phyloP scores from a whole-genome alignment of 2,329 filamentous ascomycete genomes.

The Paraphaeosphaeria sporulosa region DNA sequence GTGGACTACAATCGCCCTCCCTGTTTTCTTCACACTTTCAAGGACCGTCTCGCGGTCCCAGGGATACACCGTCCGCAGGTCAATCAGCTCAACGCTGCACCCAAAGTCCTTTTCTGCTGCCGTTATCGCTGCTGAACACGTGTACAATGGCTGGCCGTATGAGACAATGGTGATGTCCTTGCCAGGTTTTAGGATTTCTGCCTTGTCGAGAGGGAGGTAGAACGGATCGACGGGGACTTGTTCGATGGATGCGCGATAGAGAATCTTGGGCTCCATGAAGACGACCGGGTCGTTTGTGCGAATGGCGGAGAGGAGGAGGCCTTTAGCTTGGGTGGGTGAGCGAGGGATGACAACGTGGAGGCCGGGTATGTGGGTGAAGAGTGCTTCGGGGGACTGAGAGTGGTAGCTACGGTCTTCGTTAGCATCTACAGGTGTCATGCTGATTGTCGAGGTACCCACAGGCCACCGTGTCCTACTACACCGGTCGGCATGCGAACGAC shows the following conservation, averaged over 20 bases:
- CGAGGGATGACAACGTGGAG: slow-evolving; percentile 85
- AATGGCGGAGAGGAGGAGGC: slow-evolving; percentile 78
- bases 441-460: slow-evolving; percentile 55
- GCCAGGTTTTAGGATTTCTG: slow-evolving; percentile 82
- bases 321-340: slow-evolving; percentile 88
- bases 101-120: slow-evolving; percentile 78
- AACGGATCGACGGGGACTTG: slow-evolving; percentile 85
- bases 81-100: slow-evolving; percentile 82
- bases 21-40: slow-evolving; percentile 85
- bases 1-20: slow-evolving; percentile 85
- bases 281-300: slow-evolving; percentile 83
- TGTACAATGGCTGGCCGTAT: slow-evolving; percentile 89
- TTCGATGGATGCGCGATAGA: slow-evolving; percentile 91
- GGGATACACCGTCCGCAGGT: slow-evolving; percentile 86
- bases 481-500: slow-evolving; percentile 92
- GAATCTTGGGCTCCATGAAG: slow-evolving; percentile 93
- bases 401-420: slow-evolving; percentile 66
- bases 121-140: slow-evolving; percentile 78
- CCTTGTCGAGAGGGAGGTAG: slow-evolving; percentile 83
- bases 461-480: slow-evolving; percentile 84
- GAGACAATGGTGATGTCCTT: slow-evolving; percentile 84
- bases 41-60: slow-evolving; percentile 87
- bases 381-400: slow-evolving; percentile 84
- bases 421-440: slow-evolving; percentile 7
- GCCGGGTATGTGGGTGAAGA: slow-evolving; percentile 89